Evolutionary conservation across 176 grass and related monocot genomes (phyloP), one percentile per base, ranked within the genome.

Genomic region (Oropetium thomaeum): DNA sequence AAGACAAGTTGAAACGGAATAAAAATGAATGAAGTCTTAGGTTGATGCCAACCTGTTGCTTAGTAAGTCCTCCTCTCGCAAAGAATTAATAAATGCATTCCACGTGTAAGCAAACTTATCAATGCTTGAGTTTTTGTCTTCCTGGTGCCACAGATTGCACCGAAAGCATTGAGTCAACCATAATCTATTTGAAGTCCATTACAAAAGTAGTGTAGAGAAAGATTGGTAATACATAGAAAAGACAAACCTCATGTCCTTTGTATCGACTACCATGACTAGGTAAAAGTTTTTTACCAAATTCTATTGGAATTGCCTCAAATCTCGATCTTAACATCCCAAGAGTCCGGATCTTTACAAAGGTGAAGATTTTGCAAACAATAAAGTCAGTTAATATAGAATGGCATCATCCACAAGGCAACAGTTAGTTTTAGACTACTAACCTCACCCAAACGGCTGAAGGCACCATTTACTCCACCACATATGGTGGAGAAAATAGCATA

Each of bases 401-500:
- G 65, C 43, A 69, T 62, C 31, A 74, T 30, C 62, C 42, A 57
- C 33, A 11, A 77, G 3, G 14, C 61, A 66, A 84, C 8, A 85
- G 43, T 17, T 58, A 65, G 44, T 28, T 17, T 64, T 33, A 85
- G 83, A 68, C 48, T 44, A 81, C 76, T 31, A 66, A 99, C 96
- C 91, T 99, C 96, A 80, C 96, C 96, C 83, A 99, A 69, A 77
- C 67, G 96, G 76, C 96, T 95, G 65, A 99, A 99, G 54, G 91
- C 91, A 62, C 96, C 96, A 74, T 78, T 87, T 42, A 95, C 84
- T 76, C 96, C 96, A 60, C 96, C 96, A 76, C 79, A 90, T 81
- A 99, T 82, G 37, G 96, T 99, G 43, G 91, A 99, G 83, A 99
- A 99, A 90, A 99, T 99, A 58, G 89, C 89, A 39, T 99, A 99